Conservation (phyloP, 768 basidiomycete genomes). For the Aureoboletus auriporus region DNA sequence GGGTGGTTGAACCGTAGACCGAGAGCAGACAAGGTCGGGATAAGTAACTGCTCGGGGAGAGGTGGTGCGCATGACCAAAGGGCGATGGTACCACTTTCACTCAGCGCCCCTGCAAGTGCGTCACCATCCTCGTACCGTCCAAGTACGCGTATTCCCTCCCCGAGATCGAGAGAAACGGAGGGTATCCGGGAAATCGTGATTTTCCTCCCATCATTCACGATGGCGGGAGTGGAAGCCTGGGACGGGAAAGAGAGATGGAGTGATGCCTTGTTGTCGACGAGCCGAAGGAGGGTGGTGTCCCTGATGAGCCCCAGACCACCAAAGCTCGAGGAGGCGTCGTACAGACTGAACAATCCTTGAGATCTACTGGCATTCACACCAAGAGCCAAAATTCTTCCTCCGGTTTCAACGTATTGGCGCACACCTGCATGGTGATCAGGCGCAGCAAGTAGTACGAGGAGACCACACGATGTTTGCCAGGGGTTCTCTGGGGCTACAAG, state of each 20-base stretch:
- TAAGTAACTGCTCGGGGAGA: slow-evolving; percentile 20
- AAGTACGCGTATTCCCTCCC: slow-evolving; percentile 10
- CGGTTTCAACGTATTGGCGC: slow-evolving; percentile 55
- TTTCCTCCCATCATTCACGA: slow-evolving; percentile 7
- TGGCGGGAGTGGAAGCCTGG: slow-evolving; percentile 4
- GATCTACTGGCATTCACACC: slow-evolving; percentile 58
- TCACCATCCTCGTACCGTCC: slow-evolving; percentile 17
- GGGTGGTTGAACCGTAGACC: slow-evolving; percentile 16
- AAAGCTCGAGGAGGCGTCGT: slow-evolving; percentile 37
- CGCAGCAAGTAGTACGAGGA: slow-evolving; percentile 75
- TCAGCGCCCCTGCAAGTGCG: slow-evolving; percentile 22
- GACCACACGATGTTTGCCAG: slow-evolving; percentile 71
- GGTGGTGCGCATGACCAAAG: slow-evolving; percentile 30
- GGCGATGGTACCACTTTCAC: slow-evolving; percentile 20
- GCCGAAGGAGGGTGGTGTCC: slow-evolving; percentile 23
- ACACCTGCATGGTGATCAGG: slow-evolving; percentile 43
- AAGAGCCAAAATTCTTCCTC: slow-evolving; percentile 70
- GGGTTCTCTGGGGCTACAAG: slow-evolving; percentile 63
- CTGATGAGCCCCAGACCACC: slow-evolving; percentile 30
- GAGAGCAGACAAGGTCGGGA: slow-evolving; percentile 22
- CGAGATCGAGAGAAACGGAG: slow-evolving; percentile 18
- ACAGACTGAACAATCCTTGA: slow-evolving; percentile 31
- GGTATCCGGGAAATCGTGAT: slow-evolving; percentile 6
- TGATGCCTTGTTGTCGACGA: slow-evolving; percentile 19
- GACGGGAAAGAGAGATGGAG: slow-evolving; percentile 27